Percentiles rank a stretch among this genome's conserved stretches.
Conservation (phyloP, 805 yeast species). For the Pichia nakasei region DNA sequence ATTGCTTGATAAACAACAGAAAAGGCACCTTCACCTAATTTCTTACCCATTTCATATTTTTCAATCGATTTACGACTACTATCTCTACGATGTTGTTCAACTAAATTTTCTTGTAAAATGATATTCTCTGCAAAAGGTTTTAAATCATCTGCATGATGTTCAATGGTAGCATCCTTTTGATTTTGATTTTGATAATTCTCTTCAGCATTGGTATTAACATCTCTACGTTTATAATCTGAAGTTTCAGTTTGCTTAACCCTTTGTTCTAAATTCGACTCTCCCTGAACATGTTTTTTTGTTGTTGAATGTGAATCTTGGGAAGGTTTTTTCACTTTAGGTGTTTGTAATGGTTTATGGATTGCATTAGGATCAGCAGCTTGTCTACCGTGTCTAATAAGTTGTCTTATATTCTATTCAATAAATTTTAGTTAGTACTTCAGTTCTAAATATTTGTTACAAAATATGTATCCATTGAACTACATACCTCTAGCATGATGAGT, state of each 20-base stretch:
- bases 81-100: constrained; percentile 14
- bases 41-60: constrained; percentile 35
- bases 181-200: not conserved
- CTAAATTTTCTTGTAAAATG: constrained; percentile 25
- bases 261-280: not conserved
- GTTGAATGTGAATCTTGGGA: not conserved
- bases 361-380: constrained; percentile 21
- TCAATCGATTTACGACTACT: constrained; percentile 20
- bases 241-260: not conserved
- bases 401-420: constrained; percentile 25
- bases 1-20: constrained; percentile 44
- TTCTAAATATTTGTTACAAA: too few relatives aligned
- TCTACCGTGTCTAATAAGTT: constrained; percentile 36
- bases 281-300: too few relatives aligned
- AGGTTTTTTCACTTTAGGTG: not conserved
- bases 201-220: not conserved
- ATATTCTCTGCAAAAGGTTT: constrained; percentile 25
- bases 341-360: not conserved
- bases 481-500: not conserved
- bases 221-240: too few relatives aligned
- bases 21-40: constrained; percentile 56
- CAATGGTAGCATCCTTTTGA: not conserved
- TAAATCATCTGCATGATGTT: constrained; percentile 19
- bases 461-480: too few relatives aligned
- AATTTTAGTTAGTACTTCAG: not conserved